A percentile compares a stretch with the other conserved stretches of the same genome.
Conservation (phyloP, 306 rosid species). For the Pterocarpus macrocarpus region DNA sequence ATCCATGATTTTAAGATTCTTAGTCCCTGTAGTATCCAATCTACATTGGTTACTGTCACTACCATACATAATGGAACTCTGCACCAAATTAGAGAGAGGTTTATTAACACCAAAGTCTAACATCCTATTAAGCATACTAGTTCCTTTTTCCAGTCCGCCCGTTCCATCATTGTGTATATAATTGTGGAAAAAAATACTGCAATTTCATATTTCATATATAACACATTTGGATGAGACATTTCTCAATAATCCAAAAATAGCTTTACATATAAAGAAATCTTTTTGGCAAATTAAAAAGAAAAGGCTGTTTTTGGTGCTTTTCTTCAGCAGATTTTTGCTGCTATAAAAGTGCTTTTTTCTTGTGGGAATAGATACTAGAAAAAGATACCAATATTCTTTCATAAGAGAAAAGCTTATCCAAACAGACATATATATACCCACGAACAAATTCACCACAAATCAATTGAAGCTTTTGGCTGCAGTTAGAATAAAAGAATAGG, state of each 20-base stretch:
- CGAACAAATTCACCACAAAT: constrained; percentile 1
- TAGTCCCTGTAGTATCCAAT: background rate
- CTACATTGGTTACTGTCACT: background rate
- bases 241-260: no score
- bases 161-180: background rate
- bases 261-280: no score
- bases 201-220: no score
- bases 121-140: background rate
- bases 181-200: no score
- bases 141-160: background rate
- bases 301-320: background rate
- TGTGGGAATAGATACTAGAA: background rate
- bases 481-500: constrained; percentile 1
- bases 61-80: background rate
- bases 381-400: background rate
- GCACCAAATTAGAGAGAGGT: background rate
- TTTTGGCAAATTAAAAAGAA: background rate
- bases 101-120: background rate
- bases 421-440: background rate
- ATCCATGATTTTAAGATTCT: no score
- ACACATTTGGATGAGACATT: no score
- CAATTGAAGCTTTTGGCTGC: constrained; percentile 3
- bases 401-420: background rate
- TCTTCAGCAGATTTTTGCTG: background rate
- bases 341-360: background rate